These are phyloP conservation scores for Aspergillus indologenus DNA, from an alignment of 495 filamentous ascomycete species.

Conservation along the genomic window DNA sequence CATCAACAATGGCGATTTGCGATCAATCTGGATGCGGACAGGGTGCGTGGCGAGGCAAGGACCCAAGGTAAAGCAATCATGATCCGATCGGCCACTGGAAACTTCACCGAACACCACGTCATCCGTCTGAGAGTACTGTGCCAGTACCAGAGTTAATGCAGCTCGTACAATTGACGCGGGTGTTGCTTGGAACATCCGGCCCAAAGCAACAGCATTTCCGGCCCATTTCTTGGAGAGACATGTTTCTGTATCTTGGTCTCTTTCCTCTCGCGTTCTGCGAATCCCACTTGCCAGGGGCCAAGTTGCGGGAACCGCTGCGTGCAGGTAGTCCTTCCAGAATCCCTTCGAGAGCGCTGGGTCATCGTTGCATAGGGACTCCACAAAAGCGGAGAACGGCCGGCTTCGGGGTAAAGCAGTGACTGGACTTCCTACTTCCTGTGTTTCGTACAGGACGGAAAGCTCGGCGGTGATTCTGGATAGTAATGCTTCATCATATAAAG, in stretches of 20 bases:
- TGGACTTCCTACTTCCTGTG: too few relatives aligned
- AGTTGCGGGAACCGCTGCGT: background rate
- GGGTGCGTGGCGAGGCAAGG: slow-evolving; percentile 10
- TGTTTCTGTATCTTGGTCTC: background rate
- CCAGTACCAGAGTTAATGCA: background rate
- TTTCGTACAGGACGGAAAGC: background rate
- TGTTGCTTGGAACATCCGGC: background rate
- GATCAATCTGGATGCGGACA: slow-evolving; percentile 2
- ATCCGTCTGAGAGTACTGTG: background rate
- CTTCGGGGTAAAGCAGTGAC: too few relatives aligned
- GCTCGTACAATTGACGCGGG: slow-evolving; percentile 9
- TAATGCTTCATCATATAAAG: slow-evolving; percentile 8
- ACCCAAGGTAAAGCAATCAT: slow-evolving; percentile 9
- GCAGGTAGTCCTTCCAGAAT: slow-evolving; percentile 10
- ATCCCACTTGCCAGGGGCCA: slow-evolving; percentile 1
- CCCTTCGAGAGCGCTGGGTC: too few relatives aligned
- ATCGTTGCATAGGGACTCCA: too few relatives aligned
- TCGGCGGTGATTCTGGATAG: background rate
- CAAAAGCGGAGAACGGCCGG: slow-evolving; percentile 3
- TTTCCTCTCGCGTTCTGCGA: background rate
- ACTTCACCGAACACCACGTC: slow-evolving; percentile 7
- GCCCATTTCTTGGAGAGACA: background rate
- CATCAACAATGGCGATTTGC: background rate
- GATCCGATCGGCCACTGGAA: slow-evolving; percentile 4
- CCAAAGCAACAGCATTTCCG: background rate